A percentile compares a stretch with the other conserved stretches of the same genome.
Conservation (phyloP, 345 rosid species). For the Aegle marmelos region DNA sequence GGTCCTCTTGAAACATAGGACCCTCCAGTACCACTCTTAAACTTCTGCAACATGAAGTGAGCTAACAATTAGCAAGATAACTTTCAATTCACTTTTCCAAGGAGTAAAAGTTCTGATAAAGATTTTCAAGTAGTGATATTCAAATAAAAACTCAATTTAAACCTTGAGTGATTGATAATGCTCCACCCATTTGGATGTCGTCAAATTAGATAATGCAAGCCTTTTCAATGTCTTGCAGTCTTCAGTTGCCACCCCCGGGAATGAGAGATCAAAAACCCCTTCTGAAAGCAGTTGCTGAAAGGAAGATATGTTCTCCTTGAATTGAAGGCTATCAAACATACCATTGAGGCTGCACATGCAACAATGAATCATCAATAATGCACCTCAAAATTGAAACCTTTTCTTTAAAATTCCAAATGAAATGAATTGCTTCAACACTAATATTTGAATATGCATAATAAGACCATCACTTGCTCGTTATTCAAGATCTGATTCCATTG, state of each 20-base stretch:
- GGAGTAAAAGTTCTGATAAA: neutral
- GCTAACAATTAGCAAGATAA: slow-evolving; percentile 17
- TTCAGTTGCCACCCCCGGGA: slow-evolving; percentile 51
- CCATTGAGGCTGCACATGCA: slow-evolving; percentile 57
- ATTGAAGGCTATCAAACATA: slow-evolving; percentile 82
- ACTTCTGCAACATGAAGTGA: slow-evolving; percentile 45
- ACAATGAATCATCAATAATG: slow-evolving; percentile 20
- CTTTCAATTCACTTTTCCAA: slow-evolving; percentile 1
- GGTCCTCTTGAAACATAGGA: slow-evolving; percentile 37
- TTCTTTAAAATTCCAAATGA: neutral
- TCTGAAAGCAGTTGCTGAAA: slow-evolving; percentile 71
- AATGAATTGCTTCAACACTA: neutral
- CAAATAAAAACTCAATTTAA: slow-evolving; percentile 13
- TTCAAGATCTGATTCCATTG: neutral
- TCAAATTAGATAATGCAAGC: slow-evolving; percentile 47
- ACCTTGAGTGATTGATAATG: slow-evolving; percentile 60
- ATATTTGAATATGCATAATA: neutral
- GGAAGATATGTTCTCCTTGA: slow-evolving; percentile 71
- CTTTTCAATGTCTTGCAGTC: slow-evolving; percentile 60
- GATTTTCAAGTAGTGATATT: neutral
- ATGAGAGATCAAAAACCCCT: slow-evolving; percentile 74
- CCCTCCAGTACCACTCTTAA: slow-evolving; percentile 29
- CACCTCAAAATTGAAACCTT: slow-evolving; percentile 4
- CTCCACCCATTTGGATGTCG: slow-evolving; percentile 74
- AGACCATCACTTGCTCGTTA: neutral